Evolutionary conservation across 331 rosid species (phyloP).

Genomic region (Erythrophleum ivorense): DNA sequence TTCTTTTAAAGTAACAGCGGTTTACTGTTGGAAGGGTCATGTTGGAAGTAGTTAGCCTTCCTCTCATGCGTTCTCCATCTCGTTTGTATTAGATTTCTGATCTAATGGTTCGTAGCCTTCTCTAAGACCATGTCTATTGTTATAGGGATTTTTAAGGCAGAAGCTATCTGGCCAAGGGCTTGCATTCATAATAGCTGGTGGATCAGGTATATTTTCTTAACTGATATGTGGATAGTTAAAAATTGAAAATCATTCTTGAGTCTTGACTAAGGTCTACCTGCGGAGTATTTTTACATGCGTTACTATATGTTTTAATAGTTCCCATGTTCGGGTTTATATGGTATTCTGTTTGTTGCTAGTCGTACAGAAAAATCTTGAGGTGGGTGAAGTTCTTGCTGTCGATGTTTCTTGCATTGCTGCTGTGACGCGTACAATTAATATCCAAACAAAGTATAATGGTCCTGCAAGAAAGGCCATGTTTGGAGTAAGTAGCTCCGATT

Average conservation of each 20-base stretch:
- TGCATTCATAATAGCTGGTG: slow-evolving; percentile 90
- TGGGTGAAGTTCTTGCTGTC: slow-evolving; percentile 82
- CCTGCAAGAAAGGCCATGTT: neutral
- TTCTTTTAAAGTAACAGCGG: neutral
- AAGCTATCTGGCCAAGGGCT: slow-evolving; percentile 97
- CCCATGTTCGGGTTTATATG: neutral
- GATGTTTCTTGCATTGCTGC: slow-evolving; percentile 96
- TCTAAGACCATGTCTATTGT: slow-evolving; percentile 34
- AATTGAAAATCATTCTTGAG: neutral
- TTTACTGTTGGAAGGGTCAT: neutral
- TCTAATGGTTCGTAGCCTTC: neutral
- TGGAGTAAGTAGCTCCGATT: neutral
- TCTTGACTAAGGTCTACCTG: neutral
- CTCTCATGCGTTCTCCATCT: slow-evolving; percentile 19
- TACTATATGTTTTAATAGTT: neutral
- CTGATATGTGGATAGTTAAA: neutral
- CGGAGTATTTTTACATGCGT: neutral
- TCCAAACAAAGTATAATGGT: slow-evolving; percentile 56
- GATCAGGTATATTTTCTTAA: slow-evolving; percentile 76
- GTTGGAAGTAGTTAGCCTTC: slow-evolving; percentile 9
- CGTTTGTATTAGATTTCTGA: neutral
- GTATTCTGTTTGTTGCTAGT: slow-evolving; percentile 56
- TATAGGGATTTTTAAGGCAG: slow-evolving; percentile 89
- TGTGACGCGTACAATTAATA: slow-evolving; percentile 68
- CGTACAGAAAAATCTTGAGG: slow-evolving; percentile 97